These are phyloP conservation scores for Sicyos edulis DNA, from an alignment of 306 rosid genomes.

Conservation along the genomic window DNA sequence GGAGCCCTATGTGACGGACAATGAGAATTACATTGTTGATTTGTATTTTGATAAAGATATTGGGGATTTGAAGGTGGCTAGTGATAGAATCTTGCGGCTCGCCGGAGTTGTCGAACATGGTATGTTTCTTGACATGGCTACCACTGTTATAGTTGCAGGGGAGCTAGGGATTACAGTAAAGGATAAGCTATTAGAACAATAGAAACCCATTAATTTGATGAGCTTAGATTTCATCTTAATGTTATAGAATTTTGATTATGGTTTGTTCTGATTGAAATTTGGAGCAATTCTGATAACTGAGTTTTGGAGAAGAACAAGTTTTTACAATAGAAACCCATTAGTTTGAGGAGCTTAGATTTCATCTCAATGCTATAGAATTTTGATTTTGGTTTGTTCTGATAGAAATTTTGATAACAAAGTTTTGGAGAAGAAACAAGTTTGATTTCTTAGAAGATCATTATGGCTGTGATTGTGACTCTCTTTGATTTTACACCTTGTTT, in stretches of 20 bases:
- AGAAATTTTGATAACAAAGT: background rate
- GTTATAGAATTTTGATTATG: background rate
- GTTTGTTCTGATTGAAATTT: background rate
- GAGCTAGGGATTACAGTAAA: constrained; percentile 65
- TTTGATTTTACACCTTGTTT: no score
- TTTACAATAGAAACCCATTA: background rate
- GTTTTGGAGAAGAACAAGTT: no score
- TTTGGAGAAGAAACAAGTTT: no score
- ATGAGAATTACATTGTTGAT: constrained; percentile 63
- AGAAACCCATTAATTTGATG: background rate
- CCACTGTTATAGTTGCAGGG: constrained; percentile 79
- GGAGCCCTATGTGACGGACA: constrained; percentile 64
- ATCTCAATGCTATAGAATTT: background rate
- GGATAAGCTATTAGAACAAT: constrained; percentile 27
- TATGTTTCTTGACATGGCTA: constrained; percentile 82
- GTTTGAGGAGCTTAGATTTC: background rate
- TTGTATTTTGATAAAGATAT: constrained; percentile 53
- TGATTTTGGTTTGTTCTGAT: background rate
- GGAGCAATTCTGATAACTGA: no score
- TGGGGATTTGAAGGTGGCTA: constrained; percentile 72
- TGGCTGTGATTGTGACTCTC: no score
- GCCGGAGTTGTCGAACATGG: constrained; percentile 88
- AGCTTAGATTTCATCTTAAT: background rate
- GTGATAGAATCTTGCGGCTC: constrained; percentile 59
- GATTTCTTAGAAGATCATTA: no score